phyloP scores from a whole-genome alignment of 108 stramenopile genomes.

The Skeletonema grethae region DNA sequence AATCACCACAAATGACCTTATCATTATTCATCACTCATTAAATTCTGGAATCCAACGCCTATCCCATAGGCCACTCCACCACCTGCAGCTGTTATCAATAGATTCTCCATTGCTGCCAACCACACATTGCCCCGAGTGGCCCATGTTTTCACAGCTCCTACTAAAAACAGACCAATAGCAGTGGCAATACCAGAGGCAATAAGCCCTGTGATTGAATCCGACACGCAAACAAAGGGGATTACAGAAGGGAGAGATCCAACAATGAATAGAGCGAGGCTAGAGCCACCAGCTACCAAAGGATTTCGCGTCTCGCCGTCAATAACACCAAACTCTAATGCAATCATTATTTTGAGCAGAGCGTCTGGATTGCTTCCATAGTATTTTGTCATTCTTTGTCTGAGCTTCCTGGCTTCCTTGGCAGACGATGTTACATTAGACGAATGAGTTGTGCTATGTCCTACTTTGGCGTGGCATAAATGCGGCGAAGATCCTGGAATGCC shows the following conservation, averaged over 20 bases:
- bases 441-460: neutral
- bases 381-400: conserved; percentile 40
- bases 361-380: conserved; percentile 65
- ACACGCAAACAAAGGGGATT: conserved; percentile 60
- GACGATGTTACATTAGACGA: conserved; percentile 2
- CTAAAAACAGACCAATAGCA: conserved; percentile 50
- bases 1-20: too few relatives aligned
- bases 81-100: conserved; percentile 69
- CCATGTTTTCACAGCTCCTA: conserved; percentile 76
- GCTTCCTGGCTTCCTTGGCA: conserved; percentile 33
- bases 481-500: conserved; percentile 50
- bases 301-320: conserved; percentile 69
- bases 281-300: conserved; percentile 56
- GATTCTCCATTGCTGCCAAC: conserved; percentile 69
- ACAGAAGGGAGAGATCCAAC: conserved; percentile 67
- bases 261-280: conserved; percentile 60
- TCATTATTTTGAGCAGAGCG: conserved; percentile 74
- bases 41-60: conserved; percentile 57
- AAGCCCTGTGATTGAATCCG: conserved; percentile 47
- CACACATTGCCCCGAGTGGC: conserved; percentile 64
- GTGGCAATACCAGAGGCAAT: conserved; percentile 53
- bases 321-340: conserved; percentile 77
- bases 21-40: conserved; percentile 19
- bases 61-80: conserved; percentile 70
- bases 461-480: conserved; percentile 9